Percentiles rank a stretch among this genome's conserved stretches.
Conservation (phyloP, 1,284 basidiomycete species). For the Cutaneotrichosporon arboriforme region DNA sequence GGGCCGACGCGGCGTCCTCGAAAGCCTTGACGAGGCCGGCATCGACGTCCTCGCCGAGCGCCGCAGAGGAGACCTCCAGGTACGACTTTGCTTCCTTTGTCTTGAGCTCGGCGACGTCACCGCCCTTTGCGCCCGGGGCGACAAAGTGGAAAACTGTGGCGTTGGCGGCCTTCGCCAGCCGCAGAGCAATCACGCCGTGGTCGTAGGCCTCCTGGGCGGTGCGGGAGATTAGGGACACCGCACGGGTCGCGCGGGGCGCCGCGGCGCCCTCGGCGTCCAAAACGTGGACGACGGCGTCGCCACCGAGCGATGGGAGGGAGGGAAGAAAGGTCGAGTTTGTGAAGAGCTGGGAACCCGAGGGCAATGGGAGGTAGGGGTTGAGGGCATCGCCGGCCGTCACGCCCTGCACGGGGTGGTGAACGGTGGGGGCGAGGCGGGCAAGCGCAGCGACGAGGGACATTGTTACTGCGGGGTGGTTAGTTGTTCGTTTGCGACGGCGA, state of each 20-base stretch:
- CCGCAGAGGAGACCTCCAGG: constrained; percentile 10
- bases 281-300: constrained; percentile 32
- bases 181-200: constrained; percentile 64
- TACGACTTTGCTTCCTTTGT: constrained; percentile 49
- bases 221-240: constrained; percentile 59
- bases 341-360: constrained; percentile 32
- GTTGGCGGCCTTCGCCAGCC: constrained; percentile 58
- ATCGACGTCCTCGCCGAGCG: constrained; percentile 13
- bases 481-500: neutral
- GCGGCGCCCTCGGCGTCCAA: constrained; percentile 32
- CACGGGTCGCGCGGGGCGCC: constrained; percentile 26
- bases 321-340: constrained; percentile 39
- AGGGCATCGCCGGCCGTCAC: constrained; percentile 25
- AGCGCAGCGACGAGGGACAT: constrained; percentile 38
- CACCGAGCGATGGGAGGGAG: constrained; percentile 30
- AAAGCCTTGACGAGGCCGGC: constrained; percentile 55
- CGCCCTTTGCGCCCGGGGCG: constrained; percentile 46
- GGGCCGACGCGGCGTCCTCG: constrained; percentile 60
- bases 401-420: constrained; percentile 35
- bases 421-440: constrained; percentile 33
- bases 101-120: constrained; percentile 53
- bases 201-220: constrained; percentile 65
- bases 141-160: constrained; percentile 76
- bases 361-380: constrained; percentile 45
- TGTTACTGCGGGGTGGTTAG: constrained; percentile 1